A percentile compares a stretch with the other conserved stretches of the same genome.
Conservation (phyloP, 257 asterid genomes). For the Penstemon eatonii region DNA sequence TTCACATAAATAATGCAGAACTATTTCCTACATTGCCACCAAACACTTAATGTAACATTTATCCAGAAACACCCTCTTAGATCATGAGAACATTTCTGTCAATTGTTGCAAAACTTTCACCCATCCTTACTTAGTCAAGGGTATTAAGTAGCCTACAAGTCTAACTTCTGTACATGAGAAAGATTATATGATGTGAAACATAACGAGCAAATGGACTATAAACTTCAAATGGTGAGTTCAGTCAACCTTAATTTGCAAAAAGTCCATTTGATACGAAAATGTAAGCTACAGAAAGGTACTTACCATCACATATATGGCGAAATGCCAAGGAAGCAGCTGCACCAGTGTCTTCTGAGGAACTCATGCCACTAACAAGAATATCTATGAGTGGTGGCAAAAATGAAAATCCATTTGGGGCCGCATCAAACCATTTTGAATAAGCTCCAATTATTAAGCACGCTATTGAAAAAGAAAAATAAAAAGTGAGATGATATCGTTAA, state of each 20-base stretch:
- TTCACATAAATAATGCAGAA: conserved; percentile 11
- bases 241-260: not conserved
- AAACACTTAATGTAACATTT: not conserved
- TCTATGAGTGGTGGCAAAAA: conserved; percentile 86
- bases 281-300: conserved; percentile 19
- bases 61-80: conserved; percentile 12
- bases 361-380: conserved; percentile 94
- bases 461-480: conserved; percentile 29
- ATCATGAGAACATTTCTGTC: conserved; percentile 8
- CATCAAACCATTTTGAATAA: conserved; percentile 94
- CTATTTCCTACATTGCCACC: conserved; percentile 7
- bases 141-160: not conserved
- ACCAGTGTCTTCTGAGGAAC: conserved; percentile 88
- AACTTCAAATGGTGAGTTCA: conserved; percentile 15
- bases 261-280: no score
- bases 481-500: conserved; percentile 21
- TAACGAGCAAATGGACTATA: conserved; percentile 9
- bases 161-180: not conserved
- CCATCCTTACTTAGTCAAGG: not conserved
- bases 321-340: conserved; percentile 96
- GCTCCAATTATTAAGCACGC: conserved; percentile 92
- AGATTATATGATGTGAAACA: not conserved
- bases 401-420: conserved; percentile 73
- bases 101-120: not conserved
- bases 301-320: conserved; percentile 90